phyloP scores from a whole-genome alignment of 169 alveolate species.

The Plasmodium blacklocki region DNA sequence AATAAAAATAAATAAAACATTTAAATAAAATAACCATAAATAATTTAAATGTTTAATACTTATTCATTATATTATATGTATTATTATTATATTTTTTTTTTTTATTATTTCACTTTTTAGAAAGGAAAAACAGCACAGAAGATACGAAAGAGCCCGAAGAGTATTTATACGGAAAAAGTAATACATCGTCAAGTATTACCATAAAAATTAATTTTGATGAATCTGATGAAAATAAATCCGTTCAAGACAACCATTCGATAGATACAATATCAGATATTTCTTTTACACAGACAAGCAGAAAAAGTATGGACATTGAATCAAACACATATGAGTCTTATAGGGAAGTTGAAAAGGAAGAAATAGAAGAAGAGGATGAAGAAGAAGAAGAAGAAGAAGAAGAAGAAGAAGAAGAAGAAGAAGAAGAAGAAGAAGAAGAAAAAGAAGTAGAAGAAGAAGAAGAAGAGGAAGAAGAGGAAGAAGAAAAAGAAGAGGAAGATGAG shows the following conservation, averaged over 20 bases:
- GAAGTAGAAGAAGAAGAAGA: constrained; percentile 7
- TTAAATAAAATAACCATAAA: no score
- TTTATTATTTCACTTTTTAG: background rate
- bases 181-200: background rate
- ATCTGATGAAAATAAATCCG: background rate
- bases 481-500: background rate
- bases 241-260: background rate
- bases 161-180: background rate
- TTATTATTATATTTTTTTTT: constrained; percentile 6
- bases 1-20: background rate
- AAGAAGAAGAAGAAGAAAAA: background rate
- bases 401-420: constrained; percentile 8
- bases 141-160: background rate
- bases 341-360: background rate
- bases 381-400: constrained; percentile 4
- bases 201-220: background rate
- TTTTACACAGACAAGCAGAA: constrained; percentile 3
- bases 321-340: background rate
- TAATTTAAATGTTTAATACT: background rate
- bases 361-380: background rate
- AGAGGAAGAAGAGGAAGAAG: background rate
- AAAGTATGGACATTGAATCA: background rate
- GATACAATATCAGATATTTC: constrained; percentile 11
- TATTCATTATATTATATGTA: no score
- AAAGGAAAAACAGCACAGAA: background rate